A percentile compares a stretch with the other conserved stretches of the same genome.
phyloP scores from a whole-genome alignment of 371 early-diverging fungal genomes.

The Mortierella polycephala region DNA sequence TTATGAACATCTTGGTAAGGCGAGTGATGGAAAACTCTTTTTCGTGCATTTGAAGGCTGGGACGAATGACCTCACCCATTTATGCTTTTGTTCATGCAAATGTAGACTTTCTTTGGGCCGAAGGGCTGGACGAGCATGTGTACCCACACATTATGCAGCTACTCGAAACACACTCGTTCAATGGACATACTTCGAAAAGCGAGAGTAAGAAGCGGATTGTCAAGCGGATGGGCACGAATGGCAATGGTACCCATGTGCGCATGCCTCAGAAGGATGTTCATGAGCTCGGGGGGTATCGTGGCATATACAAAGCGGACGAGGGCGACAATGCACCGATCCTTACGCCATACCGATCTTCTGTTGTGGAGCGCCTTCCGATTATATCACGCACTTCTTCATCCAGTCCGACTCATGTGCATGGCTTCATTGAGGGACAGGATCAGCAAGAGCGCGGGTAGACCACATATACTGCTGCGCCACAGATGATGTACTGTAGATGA shows the following conservation, averaged over 20 bases:
- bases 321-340: too few relatives aligned
- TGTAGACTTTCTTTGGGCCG: constrained; percentile 81
- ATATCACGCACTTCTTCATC: too few relatives aligned
- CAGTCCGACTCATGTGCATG: too few relatives aligned
- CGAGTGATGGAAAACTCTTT: not conserved
- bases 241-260: not conserved
- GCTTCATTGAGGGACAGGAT: too few relatives aligned
- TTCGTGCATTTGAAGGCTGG: not conserved
- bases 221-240: constrained; percentile 13
- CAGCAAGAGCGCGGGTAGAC: too few relatives aligned
- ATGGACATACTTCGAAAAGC: constrained; percentile 35
- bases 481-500: too few relatives aligned
- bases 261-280: not conserved
- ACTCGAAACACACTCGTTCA: constrained; percentile 40
- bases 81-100: not conserved
- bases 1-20: constrained; percentile 78
- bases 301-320: not conserved
- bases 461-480: too few relatives aligned
- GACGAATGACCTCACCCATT: not conserved
- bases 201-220: constrained; percentile 2
- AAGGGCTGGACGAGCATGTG: constrained; percentile 53
- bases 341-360: too few relatives aligned
- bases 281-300: too few relatives aligned
- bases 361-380: too few relatives aligned
- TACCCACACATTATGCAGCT: constrained; percentile 39